These are phyloP conservation scores for Durotheca rogersii DNA, from an alignment of 495 filamentous ascomycete species.

Conservation along the genomic window DNA sequence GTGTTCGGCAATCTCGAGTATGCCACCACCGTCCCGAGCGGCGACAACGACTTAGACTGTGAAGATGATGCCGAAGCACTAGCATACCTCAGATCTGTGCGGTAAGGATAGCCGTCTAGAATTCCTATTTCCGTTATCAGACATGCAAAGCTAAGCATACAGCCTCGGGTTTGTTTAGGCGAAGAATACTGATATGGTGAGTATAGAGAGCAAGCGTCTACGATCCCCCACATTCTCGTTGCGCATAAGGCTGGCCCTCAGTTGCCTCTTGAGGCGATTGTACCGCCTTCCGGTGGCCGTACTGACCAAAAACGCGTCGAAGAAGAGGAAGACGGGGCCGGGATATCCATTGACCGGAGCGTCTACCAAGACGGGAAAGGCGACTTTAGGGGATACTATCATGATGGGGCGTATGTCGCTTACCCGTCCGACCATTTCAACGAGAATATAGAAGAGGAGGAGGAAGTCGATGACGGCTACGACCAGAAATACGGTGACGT, in stretches of 20 bases:
- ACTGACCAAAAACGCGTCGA: slow-evolving; percentile 11
- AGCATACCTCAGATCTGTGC: slow-evolving; percentile 75
- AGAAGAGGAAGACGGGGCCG: slow-evolving; percentile 32
- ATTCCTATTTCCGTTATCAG: slow-evolving; percentile 14
- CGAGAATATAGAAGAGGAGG: slow-evolving; percentile 17
- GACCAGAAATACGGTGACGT: slow-evolving; percentile 3
- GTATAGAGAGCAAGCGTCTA: slow-evolving; percentile 68
- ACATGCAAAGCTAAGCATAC: slow-evolving; percentile 25
- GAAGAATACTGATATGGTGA: slow-evolving; percentile 44
- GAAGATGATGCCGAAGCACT: slow-evolving; percentile 64
- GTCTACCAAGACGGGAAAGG: slow-evolving; percentile 46
- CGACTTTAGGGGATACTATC: slow-evolving; percentile 61
- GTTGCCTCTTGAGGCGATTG: slow-evolving; percentile 39
- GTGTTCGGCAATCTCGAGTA: slow-evolving; percentile 76
- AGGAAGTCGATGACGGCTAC: slow-evolving; percentile 1
- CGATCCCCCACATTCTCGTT: slow-evolving; percentile 65
- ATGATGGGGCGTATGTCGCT: slow-evolving; percentile 71
- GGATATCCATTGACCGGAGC: slow-evolving; percentile 39
- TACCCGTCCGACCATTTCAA: slow-evolving; percentile 40
- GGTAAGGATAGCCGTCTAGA: slow-evolving; percentile 56
- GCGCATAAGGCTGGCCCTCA: slow-evolving; percentile 54
- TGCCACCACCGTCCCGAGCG: slow-evolving; percentile 35
- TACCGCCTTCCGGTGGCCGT: slow-evolving; percentile 15
- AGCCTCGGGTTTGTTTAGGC: slow-evolving; percentile 23
- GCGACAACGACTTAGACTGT: slow-evolving; percentile 53